Evolutionary conservation across 2,329 filamentous ascomycete genomes (phyloP).

Genomic region (Nannizzia gypsea): DNA sequence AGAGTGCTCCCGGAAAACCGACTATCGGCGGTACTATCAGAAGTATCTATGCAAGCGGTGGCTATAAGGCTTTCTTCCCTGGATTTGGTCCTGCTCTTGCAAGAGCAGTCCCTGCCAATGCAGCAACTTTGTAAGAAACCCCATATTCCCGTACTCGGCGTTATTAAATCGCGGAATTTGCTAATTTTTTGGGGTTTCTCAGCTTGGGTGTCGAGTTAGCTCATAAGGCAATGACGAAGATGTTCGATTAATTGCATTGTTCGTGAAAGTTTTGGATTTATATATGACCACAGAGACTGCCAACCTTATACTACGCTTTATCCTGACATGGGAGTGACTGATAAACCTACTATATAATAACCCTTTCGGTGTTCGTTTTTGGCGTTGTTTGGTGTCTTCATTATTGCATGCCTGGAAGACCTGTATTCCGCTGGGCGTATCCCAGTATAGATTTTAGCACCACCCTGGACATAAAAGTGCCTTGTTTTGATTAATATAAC

Average conservation of each 20-base stretch:
- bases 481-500: not conserved
- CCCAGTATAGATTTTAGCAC: not conserved
- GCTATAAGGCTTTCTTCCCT: conserved; percentile 88
- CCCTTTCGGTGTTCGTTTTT: not conserved
- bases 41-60: conserved; percentile 71
- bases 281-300: not conserved
- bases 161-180: not conserved
- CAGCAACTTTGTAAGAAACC: conserved; percentile 62
- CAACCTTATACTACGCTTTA: no score
- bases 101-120: conserved; percentile 89
- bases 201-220: conserved; percentile 40
- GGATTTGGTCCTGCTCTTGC: conserved; percentile 87
- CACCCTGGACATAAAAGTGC: not conserved
- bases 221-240: conserved; percentile 39
- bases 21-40: conserved; percentile 68
- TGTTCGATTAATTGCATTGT: conserved; percentile 27
- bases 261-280: not conserved
- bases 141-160: not conserved
- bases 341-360: not conserved
- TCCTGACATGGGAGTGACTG: no score
- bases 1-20: conserved; percentile 78
- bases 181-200: not conserved
- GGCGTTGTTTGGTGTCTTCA: not conserved
- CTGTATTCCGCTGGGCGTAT: not conserved
- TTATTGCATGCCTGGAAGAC: not conserved